Base-by-base conservation (phyloP, 306 rosid species). In the Fragaria ananassa region DNA sequence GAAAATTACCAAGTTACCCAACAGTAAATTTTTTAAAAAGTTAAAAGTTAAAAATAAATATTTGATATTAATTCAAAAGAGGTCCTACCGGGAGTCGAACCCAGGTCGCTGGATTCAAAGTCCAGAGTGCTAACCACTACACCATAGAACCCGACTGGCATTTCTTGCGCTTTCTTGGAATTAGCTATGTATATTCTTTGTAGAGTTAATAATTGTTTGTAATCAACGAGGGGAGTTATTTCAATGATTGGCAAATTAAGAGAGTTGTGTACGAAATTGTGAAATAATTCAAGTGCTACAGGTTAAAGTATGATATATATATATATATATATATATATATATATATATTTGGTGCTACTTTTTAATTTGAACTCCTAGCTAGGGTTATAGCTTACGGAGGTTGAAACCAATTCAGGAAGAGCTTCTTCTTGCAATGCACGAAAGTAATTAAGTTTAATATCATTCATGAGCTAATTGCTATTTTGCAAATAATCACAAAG, bases 51-150 rank as follows among this genome's bases (percentile, higher is more conserved):
- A 23, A 18, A 11, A 6, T 1, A 14, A 34, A 13, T 31, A 31
- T 2, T 0, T 27, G 4, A 4, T 18, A 41, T 51, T 4, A 2
- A 1, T 2, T 0, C 29, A 4, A 4, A n/a, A 2, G 1, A 90
- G 95, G 95, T 90, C 92, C 90, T 83, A 90, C 88, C 95, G 92
- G 89, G 92, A 90, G 93, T 87, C 89, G 91, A 89, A 89, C 91
- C 88, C 89, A 89, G 91, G 93, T 87, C 91, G 91, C 89, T 85
- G 91, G 91, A 89, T 87, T 89, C 93, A 89, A 89, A 87, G 91
- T 89, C 93, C 88, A 85, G 89, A 90, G 89, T 86, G 90, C 90
- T 88, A 88, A 88, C 92, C 92, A 90, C 95, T 90, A 88, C 95
- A 88, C 95, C 92, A 88, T 88, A 86, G 92, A 90, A 90, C 92